Percentiles rank a stretch among this genome's conserved stretches.
Evolutionary conservation across 164 flowering plant genomes (phyloP).

Genomic region (Stephania cephalantha): DNA sequence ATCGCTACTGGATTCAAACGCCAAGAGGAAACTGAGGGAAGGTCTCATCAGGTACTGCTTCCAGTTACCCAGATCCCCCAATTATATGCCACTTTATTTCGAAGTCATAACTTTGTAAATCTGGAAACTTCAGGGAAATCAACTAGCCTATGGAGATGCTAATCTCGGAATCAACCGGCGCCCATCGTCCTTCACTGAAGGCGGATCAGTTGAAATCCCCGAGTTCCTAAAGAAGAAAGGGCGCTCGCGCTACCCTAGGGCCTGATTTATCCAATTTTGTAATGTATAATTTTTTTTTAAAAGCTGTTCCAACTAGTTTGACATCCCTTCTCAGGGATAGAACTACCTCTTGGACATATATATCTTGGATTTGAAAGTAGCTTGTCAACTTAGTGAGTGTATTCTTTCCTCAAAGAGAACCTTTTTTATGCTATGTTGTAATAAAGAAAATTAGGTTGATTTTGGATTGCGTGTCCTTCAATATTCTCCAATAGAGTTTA

Average conservation of each 20-base stretch:
- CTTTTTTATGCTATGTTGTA: conserved; percentile 1
- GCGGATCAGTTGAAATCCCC: conserved; percentile 67
- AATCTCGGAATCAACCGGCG: conserved; percentile 19
- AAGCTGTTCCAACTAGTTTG: not conserved
- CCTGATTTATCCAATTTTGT: conserved; percentile 23
- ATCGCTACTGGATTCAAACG: conserved; percentile 28
- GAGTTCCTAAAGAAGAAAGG: conserved; percentile 94
- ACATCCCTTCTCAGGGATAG: conserved; percentile 5
- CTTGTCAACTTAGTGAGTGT: not conserved
- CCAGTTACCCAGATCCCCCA: not conserved
- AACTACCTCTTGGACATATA: not conserved
- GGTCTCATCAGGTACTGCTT: conserved; percentile 19
- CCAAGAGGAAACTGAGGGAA: conserved; percentile 27
- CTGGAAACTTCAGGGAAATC: conserved; percentile 16
- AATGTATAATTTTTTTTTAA: conserved; percentile 6
- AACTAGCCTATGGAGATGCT: conserved; percentile 17
- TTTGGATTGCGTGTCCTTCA: not conserved
- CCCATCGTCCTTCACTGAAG: conserved; percentile 20
- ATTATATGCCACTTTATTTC: not conserved
- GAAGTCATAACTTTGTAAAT: not conserved
- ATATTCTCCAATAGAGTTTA: too few relatives aligned
- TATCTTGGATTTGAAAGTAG: not conserved
- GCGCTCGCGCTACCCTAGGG: conserved; percentile 84
- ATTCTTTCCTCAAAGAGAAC: conserved; percentile 1
- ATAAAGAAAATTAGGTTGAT: not conserved